Conservation (phyloP, 768 basidiomycete genomes). For the Dacryopinax spathularia region DNA sequence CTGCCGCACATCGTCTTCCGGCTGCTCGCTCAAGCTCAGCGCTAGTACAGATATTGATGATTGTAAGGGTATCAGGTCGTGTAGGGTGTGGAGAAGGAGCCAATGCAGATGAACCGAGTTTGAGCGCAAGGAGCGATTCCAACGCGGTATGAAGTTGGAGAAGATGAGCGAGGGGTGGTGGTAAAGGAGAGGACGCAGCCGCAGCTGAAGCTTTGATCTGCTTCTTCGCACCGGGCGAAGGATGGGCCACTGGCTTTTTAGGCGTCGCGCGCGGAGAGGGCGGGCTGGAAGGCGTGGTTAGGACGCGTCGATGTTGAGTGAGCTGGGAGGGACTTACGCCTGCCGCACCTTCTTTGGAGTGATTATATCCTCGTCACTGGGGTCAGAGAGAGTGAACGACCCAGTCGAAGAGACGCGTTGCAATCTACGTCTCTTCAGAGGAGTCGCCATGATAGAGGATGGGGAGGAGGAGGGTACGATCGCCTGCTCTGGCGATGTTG, state of each 20-base stretch:
- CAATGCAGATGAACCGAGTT: not conserved
- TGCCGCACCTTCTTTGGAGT: constrained; percentile 16
- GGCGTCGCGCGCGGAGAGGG: not conserved
- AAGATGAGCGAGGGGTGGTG: constrained; percentile 9
- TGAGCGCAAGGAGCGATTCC: not conserved
- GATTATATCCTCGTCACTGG: constrained; percentile 10
- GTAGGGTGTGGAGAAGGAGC: not conserved
- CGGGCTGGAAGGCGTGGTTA: not conserved
- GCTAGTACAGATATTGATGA: not conserved
- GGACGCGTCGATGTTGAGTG: not conserved
- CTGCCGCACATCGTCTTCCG: not conserved
- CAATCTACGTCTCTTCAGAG: not conserved
- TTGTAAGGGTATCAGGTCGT: not conserved
- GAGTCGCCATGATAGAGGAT: not conserved
- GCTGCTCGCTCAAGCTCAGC: not conserved
- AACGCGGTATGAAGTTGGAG: constrained; percentile 37
- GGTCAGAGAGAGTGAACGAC: not conserved
- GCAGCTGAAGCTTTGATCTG: constrained; percentile 6
- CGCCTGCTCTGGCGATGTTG: not conserved
- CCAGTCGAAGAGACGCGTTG: not conserved
- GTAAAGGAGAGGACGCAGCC: too few species aligned
- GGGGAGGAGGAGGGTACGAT: not conserved
- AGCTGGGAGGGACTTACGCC: not conserved
- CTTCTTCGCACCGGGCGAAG: not conserved
- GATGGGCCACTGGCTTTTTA: not conserved